These are phyloP conservation scores for Chrysosphaeria jannelii DNA, from an alignment of 2,329 filamentous ascomycete species.

Conservation along the genomic window DNA sequence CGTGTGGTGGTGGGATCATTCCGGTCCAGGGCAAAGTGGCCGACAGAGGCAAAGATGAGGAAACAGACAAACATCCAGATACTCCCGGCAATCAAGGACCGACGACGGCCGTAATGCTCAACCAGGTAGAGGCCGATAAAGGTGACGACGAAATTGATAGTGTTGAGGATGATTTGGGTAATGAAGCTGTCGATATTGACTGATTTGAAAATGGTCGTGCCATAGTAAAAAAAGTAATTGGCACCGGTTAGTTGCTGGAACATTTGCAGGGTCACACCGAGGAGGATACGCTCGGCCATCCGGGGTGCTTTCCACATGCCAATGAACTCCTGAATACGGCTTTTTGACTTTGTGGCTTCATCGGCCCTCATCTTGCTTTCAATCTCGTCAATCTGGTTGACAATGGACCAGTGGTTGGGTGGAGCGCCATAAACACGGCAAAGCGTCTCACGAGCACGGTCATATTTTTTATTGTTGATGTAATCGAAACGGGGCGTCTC, in stretches of 20 bases:
- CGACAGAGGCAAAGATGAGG: constrained; percentile 29
- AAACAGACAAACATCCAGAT: constrained; percentile 38
- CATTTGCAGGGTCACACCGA: constrained; percentile 32
- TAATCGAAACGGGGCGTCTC: constrained; percentile 20
- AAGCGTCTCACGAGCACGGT: constrained; percentile 3
- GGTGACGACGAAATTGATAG: constrained; percentile 18
- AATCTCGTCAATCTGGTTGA: constrained; percentile 3
- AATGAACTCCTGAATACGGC: constrained; percentile 16
- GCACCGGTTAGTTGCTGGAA: constrained; percentile 37
- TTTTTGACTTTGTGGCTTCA: constrained; percentile 14
- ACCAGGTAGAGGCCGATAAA: constrained; percentile 38
- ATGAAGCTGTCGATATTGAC: constrained; percentile 36
- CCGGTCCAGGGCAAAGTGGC: constrained; percentile 12
- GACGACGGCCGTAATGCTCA: constrained; percentile 35
- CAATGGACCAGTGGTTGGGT: constrained; percentile 3
- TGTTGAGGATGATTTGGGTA: constrained; percentile 28
- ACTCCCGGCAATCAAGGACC: constrained; percentile 32
- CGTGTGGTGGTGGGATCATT: constrained; percentile 10
- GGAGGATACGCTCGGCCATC: constrained; percentile 29
- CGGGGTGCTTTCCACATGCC: constrained; percentile 30
- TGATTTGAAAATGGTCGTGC: constrained; percentile 31
- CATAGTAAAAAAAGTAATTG: constrained; percentile 28
- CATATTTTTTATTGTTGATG: constrained; percentile 1
- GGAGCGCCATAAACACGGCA: constrained; percentile 3
- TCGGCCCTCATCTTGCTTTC: constrained; percentile 8